These are phyloP conservation scores for Pochonia chlamydosporia DNA, from an alignment of 2,329 filamentous ascomycete species.

Conservation along the genomic window DNA sequence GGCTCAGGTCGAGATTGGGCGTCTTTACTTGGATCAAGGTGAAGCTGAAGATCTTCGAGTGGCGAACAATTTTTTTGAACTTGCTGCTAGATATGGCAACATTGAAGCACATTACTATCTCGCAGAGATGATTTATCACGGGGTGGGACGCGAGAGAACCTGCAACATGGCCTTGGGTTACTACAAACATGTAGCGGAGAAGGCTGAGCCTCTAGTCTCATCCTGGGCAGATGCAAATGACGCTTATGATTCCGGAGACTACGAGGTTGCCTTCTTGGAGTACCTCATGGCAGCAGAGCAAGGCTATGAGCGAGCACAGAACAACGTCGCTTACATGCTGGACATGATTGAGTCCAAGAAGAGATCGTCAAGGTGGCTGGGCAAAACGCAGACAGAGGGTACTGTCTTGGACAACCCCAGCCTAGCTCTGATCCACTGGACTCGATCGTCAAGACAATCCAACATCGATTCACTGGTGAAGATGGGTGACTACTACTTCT, in stretches of 20 bases:
- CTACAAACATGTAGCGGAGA: slow-evolving; percentile 75
- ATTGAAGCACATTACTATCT: slow-evolving; percentile 91
- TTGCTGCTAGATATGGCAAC: slow-evolving; percentile 74
- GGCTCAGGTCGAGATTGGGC: slow-evolving; percentile 76
- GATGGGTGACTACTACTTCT: slow-evolving; percentile 96
- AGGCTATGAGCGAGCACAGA: slow-evolving; percentile 83
- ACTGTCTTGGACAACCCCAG: slow-evolving; percentile 44
- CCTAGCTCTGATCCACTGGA: slow-evolving; percentile 88
- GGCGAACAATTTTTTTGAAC: slow-evolving; percentile 81
- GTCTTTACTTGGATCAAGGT: slow-evolving; percentile 82
- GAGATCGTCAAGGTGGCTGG: slow-evolving; percentile 36
- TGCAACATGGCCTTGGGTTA: slow-evolving; percentile 73
- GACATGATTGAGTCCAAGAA: slow-evolving; percentile 60
- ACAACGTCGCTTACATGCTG: slow-evolving; percentile 82
- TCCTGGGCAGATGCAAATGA: slow-evolving; percentile 78
- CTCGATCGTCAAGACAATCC: slow-evolving; percentile 82
- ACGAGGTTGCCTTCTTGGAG: slow-evolving; percentile 71
- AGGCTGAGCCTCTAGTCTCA: slow-evolving; percentile 66
- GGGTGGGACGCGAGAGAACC: slow-evolving; percentile 71
- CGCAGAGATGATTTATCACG: slow-evolving; percentile 77
- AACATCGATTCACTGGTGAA: slow-evolving; percentile 95
- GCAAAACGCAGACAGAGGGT: slow-evolving; percentile 29
- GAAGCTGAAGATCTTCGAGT: slow-evolving; percentile 61
- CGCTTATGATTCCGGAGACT: slow-evolving; percentile 73
- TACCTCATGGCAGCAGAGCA: slow-evolving; percentile 89